A percentile compares a stretch with the other conserved stretches of the same genome.
These are phyloP conservation scores for Psidium guajava DNA, from an alignment of 345 rosid genomes.

Conservation along the genomic window DNA sequence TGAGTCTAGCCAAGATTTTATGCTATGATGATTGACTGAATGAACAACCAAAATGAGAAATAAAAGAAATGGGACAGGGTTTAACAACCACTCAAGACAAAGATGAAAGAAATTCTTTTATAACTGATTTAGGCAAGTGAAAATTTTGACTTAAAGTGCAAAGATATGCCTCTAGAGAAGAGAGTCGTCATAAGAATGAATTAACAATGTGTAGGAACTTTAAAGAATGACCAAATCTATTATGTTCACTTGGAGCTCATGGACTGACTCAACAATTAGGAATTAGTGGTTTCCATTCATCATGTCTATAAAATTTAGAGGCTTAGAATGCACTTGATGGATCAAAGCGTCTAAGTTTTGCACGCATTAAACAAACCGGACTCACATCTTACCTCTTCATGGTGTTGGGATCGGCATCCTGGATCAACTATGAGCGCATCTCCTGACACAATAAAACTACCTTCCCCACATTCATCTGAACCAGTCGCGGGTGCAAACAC, in stretches of 20 bases:
- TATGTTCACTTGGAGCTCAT: neutral
- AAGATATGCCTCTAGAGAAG: neutral
- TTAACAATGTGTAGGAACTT: neutral
- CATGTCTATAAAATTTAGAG: neutral
- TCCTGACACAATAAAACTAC: constrained; percentile 37
- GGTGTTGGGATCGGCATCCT: constrained; percentile 46
- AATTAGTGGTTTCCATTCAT: neutral
- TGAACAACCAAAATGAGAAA: neutral
- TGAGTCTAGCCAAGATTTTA: neutral
- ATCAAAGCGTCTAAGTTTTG: neutral
- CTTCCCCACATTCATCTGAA: constrained; percentile 17
- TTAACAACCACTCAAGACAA: neutral
- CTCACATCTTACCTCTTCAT: constrained; percentile 37
- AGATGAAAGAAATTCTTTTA: neutral
- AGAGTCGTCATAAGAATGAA: neutral
- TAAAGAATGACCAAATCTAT: neutral
- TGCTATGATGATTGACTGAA: neutral
- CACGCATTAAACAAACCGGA: neutral
- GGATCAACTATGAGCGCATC: constrained; percentile 87
- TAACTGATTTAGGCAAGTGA: neutral
- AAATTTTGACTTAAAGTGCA: neutral
- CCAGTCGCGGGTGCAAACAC: constrained; percentile 48
- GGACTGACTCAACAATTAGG: neutral
- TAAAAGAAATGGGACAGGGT: neutral
- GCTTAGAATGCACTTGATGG: neutral